These are phyloP conservation scores for Chloranthus sessilifolius DNA, from an alignment of 164 flowering plant genomes.

Conservation along the genomic window DNA sequence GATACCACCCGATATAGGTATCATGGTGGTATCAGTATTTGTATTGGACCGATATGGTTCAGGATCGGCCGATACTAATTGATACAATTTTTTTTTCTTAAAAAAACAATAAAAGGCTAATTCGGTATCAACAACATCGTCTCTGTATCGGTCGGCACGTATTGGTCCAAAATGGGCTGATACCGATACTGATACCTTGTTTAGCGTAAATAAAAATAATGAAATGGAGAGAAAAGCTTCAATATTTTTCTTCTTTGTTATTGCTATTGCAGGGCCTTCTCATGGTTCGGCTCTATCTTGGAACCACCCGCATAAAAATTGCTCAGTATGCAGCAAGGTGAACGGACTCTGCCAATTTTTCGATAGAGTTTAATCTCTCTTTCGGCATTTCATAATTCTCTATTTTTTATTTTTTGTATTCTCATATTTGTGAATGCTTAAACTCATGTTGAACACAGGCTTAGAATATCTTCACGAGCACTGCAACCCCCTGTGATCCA, in stretches of 20 bases:
- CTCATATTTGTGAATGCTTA: slow-evolving; percentile 1
- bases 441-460: slow-evolving; percentile 53
- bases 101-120: no score
- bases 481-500: slow-evolving; percentile 84
- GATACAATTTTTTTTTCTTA: no score
- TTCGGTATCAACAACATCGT: no score
- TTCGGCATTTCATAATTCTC: not conserved
- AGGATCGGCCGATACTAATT: no score
- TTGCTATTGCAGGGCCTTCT: slow-evolving; percentile 53
- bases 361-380: not conserved
- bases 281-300: slow-evolving; percentile 72
- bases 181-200: no score
- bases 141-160: no score
- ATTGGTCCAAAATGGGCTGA: no score
- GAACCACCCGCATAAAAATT: slow-evolving; percentile 82
- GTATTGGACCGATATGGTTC: no score
- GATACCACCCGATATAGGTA: no score
- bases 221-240: not conserved
- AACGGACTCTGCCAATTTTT: not conserved
- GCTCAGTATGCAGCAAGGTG: slow-evolving; percentile 95
- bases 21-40: no score
- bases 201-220: not conserved
- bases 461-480: slow-evolving; percentile 90
- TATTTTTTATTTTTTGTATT: not conserved
- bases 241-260: not conserved